These are phyloP conservation scores for Boechera retrofracta DNA, from an alignment of 345 rosid species.

Conservation along the genomic window DNA sequence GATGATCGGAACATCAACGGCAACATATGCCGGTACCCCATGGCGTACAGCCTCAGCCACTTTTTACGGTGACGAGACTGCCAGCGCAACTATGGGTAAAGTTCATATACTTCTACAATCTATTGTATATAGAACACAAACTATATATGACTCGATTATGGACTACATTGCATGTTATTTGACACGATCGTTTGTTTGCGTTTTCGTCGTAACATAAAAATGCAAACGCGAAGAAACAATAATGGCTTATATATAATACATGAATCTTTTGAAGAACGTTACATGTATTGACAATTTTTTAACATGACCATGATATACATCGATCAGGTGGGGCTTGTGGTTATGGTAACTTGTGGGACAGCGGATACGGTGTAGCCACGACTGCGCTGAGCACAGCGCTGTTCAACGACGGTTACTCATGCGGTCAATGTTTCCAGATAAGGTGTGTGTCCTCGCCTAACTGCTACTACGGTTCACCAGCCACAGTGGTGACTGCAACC, in stretches of 20 bases:
- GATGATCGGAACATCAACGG: slow-evolving; percentile 29
- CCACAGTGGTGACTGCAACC: slow-evolving; percentile 72
- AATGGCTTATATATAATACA: neutral
- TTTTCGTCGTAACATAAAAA: neutral
- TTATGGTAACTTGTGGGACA: slow-evolving; percentile 66
- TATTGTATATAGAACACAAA: neutral
- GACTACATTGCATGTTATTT: neutral
- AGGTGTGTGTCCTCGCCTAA: slow-evolving; percentile 59
- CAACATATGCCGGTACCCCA: slow-evolving; percentile 49
- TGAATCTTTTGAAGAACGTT: neutral
- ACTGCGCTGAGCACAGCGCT: slow-evolving; percentile 72
- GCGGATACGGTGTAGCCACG: slow-evolving; percentile 72
- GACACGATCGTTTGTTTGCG: neutral
- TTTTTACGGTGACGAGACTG: slow-evolving; percentile 69
- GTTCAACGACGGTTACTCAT: slow-evolving; percentile 75
- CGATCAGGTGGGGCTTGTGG: slow-evolving; percentile 88
- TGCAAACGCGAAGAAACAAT: neutral
- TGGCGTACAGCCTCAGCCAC: slow-evolving; percentile 67
- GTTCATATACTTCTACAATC: neutral
- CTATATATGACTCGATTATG: neutral
- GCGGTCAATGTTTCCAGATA: slow-evolving; percentile 80
- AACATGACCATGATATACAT: slow-evolving; percentile 3
- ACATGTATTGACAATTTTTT: neutral
- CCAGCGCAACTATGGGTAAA: slow-evolving; percentile 69
- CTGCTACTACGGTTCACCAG: slow-evolving; percentile 53